Base-by-base conservation (phyloP, 2,329 filamentous ascomycete genomes). In the Colletotrichum neosansevieriae region DNA sequence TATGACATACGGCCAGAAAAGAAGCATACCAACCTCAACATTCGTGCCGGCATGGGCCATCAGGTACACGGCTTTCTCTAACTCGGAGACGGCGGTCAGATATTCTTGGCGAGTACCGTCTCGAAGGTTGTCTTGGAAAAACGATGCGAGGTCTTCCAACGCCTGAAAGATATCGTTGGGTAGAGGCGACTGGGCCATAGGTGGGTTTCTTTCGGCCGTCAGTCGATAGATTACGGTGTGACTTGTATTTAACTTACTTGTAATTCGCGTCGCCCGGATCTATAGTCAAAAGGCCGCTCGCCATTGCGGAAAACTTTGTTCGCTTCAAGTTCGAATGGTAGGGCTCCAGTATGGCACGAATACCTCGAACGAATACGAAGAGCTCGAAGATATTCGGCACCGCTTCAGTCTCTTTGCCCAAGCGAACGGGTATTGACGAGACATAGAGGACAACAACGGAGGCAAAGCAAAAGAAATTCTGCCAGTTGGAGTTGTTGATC, bases 401-500 rank as follows among this genome's bases (percentile, higher is more conserved):
- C 9, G n/a, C 2, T 11, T 49, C 40, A 0, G 19, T 19, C 6
- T 60, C 34, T 4, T 3, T 51, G 2, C 12, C 19, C 24, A 13
- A 5, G 7, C 21, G 59, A 29, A 49, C 19, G 0, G 66, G 69
- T 1, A 65, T 6, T 5, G 29, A 59, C 6, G 53, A 34, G 1
- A 76, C 76, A n/a, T 72, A 72, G 6, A 77, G 13, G 3, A 81
- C 76, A 58, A 77, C 78, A 4, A 77, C 78, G 13, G 81, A 80
- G 63, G 82, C 80, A 58, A 84, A 82, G 72, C 77, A 79, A 42
- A 81, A 79, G 42, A 80, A 74, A n/a, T 80, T 77, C 44, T 70
- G 62, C 71, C 73, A 75, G 44, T 71, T 73, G 2, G 66, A 57
- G 6, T 71, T 24, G 34, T 70, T 34, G 9, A 75, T 65, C 5